These are phyloP conservation scores for Chlorella sp. DNA, from an alignment of 139 green algal genomes.

Conservation along the genomic window DNA sequence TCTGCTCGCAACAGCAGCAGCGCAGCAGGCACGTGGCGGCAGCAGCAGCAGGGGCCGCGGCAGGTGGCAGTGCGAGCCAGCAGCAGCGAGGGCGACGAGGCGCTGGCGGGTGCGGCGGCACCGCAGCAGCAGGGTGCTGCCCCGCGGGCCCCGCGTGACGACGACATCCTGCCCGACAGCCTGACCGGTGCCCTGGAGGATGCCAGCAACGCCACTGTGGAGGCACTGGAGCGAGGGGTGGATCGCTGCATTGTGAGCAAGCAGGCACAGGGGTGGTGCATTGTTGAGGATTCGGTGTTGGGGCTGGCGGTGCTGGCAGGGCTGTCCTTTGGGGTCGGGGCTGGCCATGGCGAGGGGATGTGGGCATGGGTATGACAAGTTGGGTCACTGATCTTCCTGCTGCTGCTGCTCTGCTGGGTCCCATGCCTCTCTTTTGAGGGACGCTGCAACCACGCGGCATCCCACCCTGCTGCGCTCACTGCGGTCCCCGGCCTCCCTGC, in stretches of 20 bases:
- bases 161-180: constrained; percentile 81
- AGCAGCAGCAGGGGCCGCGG: neutral
- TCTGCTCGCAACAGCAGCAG: neutral
- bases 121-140: neutral
- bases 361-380: no score
- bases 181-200: constrained; percentile 74
- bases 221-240: constrained; percentile 70
- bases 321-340: neutral
- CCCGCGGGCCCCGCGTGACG: constrained; percentile 27
- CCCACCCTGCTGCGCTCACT: no score
- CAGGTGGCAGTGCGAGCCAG: neutral
- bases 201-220: constrained; percentile 66
- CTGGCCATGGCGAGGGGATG: no score
- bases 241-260: constrained; percentile 64
- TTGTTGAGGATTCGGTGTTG: neutral
- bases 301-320: neutral
- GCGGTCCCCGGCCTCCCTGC: no score
- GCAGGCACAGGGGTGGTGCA: neutral
- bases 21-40: neutral
- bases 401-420: no score
- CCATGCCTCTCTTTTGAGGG: no score
- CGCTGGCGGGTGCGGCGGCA: neutral
- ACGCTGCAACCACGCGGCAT: no score
- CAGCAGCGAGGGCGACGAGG: neutral
- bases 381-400: no score